Percentiles rank a stretch among this genome's conserved stretches.
phyloP scores from a whole-genome alignment of 1,139 yeast genomes.

The Wickerhamomyces sp. region DNA sequence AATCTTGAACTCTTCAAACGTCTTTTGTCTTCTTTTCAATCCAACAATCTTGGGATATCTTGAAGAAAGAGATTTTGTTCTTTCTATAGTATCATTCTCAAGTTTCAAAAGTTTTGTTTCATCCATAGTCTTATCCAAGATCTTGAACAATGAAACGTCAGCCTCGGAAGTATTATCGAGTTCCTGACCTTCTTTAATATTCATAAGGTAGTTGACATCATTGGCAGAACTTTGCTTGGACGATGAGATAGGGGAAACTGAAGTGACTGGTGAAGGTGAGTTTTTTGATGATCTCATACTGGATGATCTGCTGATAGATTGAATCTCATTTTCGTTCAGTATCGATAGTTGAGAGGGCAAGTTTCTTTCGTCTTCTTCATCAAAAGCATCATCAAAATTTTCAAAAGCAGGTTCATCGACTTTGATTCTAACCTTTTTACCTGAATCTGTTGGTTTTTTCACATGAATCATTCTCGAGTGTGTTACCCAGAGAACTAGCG shows the following conservation, averaged over 20 bases:
- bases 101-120: slow-evolving; percentile 38
- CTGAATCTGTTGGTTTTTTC: slow-evolving; percentile 10
- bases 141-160: slow-evolving; percentile 11
- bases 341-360: slow-evolving; percentile 33
- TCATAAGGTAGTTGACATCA: slow-evolving; percentile 8
- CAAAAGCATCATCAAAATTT: neutral
- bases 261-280: slow-evolving; percentile 17
- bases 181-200: slow-evolving; percentile 5
- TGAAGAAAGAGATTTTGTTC: slow-evolving; percentile 31
- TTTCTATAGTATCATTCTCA: slow-evolving; percentile 40
- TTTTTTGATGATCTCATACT: slow-evolving; percentile 10
- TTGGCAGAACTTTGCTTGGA: slow-evolving; percentile 13
- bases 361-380: slow-evolving; percentile 12
- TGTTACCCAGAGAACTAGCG: slow-evolving; percentile 80
- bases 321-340: slow-evolving; percentile 25
- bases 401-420: slow-evolving; percentile 9
- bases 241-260: slow-evolving; percentile 6
- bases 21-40: slow-evolving; percentile 54
- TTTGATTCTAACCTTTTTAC: slow-evolving; percentile 10
- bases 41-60: slow-evolving; percentile 60
- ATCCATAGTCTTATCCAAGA: slow-evolving; percentile 20
- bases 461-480: slow-evolving; percentile 51
- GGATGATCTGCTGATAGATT: slow-evolving; percentile 11
- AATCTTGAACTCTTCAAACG: slow-evolving; percentile 63
- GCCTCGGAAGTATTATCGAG: neutral